Percentiles rank a stretch among this genome's conserved stretches.
Evolutionary conservation across 2,329 filamentous ascomycete genomes (phyloP).

Genomic region (Canariomyces notabilis): DNA sequence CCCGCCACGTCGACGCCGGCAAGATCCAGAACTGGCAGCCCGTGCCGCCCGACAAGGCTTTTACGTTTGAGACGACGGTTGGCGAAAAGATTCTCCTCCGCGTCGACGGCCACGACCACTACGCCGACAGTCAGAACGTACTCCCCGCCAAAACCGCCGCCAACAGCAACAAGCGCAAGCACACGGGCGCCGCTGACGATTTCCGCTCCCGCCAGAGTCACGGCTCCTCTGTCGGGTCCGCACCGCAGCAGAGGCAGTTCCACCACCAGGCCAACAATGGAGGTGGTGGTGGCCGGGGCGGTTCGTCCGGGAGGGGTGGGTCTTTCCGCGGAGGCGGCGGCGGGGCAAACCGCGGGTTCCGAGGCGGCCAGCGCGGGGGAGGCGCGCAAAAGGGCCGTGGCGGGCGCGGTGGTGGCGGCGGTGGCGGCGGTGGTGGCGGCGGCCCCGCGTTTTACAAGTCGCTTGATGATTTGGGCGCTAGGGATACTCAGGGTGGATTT

Average conservation of each 20-base stretch:
- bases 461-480: slow-evolving; percentile 58
- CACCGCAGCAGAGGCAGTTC: slow-evolving; percentile 27
- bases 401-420: slow-evolving; percentile 34
- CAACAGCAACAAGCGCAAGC: slow-evolving; percentile 48
- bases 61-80: slow-evolving; percentile 76
- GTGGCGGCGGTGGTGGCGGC: slow-evolving; percentile 44
- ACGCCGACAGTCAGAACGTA: slow-evolving; percentile 50
- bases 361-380: slow-evolving; percentile 37
- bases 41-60: slow-evolving; percentile 62
- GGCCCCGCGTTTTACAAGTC: slow-evolving; percentile 61
- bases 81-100: slow-evolving; percentile 81
- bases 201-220: slow-evolving; percentile 31
- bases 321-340: slow-evolving; percentile 38
- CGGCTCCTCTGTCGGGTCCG: background rate
- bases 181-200: slow-evolving; percentile 52
- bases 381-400: slow-evolving; percentile 30
- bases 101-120: slow-evolving; percentile 64
- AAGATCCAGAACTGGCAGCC: slow-evolving; percentile 82
- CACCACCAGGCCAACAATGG: slow-evolving; percentile 21
- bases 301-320: slow-evolving; percentile 33
- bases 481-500: slow-evolving; percentile 41
- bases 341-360: slow-evolving; percentile 32
- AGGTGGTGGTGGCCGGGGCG: background rate
- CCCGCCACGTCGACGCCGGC: slow-evolving; percentile 71
- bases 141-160: slow-evolving; percentile 32